Evolutionary conservation across 257 asterid genomes (phyloP).

Genomic region (Fraxinus anomala): DNA sequence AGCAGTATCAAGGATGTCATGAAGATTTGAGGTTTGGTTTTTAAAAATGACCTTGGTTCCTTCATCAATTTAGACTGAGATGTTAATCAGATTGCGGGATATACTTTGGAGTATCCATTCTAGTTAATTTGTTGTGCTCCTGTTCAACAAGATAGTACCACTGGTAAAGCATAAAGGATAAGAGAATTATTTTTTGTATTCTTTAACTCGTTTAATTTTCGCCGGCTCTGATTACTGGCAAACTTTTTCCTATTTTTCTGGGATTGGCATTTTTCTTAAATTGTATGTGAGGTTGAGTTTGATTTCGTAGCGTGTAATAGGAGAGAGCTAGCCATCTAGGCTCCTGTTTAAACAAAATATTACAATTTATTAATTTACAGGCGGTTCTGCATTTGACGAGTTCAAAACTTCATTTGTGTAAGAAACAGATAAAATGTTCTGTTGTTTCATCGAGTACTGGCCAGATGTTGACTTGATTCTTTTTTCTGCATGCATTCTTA

Average conservation of each 20-base stretch:
- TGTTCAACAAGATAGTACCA: conserved; percentile 44
- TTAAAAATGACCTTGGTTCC: conserved; percentile 52
- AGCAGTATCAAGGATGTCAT: conserved; percentile 41
- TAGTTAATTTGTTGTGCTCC: conserved; percentile 53
- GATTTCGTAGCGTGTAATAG: conserved; percentile 54
- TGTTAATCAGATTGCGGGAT: conserved; percentile 66
- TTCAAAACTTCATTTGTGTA: conserved; percentile 29
- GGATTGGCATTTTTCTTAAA: conserved; percentile 48
- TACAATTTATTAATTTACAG: conserved; percentile 38
- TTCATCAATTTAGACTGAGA: conserved; percentile 54
- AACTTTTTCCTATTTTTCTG: conserved; percentile 36
- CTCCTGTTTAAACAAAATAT: conserved; percentile 50
- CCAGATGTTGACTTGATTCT: too few species aligned
- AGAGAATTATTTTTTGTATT: conserved; percentile 46
- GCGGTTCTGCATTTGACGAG: conserved; percentile 34
- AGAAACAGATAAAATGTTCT: conserved; percentile 6
- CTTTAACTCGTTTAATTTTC: conserved; percentile 31
- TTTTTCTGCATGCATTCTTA: too few species aligned
- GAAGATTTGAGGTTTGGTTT: conserved; percentile 48
- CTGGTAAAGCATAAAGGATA: conserved; percentile 41
- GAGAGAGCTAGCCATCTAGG: conserved; percentile 48
- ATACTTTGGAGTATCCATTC: conserved; percentile 51
- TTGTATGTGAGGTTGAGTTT: conserved; percentile 60
- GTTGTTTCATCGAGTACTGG: too few species aligned
- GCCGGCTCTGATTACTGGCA: conserved; percentile 46